These are phyloP conservation scores for Pisolithus thermaeus DNA, from an alignment of 1,284 basidiomycete genomes.

Conservation along the genomic window DNA sequence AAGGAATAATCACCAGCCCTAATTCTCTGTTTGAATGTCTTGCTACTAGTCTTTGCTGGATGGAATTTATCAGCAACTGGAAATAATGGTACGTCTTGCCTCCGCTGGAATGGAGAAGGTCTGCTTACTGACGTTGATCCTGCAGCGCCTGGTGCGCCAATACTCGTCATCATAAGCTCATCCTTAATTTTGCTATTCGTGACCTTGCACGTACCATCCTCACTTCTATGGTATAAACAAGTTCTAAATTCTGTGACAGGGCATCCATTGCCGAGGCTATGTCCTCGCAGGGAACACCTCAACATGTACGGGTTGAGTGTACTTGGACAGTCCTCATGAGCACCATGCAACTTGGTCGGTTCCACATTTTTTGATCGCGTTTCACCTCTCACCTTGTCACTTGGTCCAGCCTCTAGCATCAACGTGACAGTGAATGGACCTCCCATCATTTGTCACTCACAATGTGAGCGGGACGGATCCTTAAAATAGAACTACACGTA, in stretches of 20 bases:
- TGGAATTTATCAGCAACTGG: slow-evolving; percentile 47
- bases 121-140: background rate
- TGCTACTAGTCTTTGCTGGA: slow-evolving; percentile 48
- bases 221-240: background rate
- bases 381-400: slow-evolving; percentile 1
- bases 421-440: slow-evolving; percentile 38
- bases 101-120: background rate
- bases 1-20: slow-evolving; percentile 35
- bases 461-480: slow-evolving; percentile 27
- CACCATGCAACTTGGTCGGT: slow-evolving; percentile 44
- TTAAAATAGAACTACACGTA: background rate
- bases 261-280: slow-evolving; percentile 34
- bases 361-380: background rate
- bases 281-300: slow-evolving; percentile 31
- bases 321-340: slow-evolving; percentile 46
- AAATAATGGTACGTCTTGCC: slow-evolving; percentile 34
- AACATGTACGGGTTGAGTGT: slow-evolving; percentile 46
- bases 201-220: slow-evolving; percentile 36
- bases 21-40: slow-evolving; percentile 44
- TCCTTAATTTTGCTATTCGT: slow-evolving; percentile 39
- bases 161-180: slow-evolving; percentile 50
- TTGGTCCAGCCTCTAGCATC: slow-evolving; percentile 40
- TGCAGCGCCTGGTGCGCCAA: slow-evolving; percentile 42
- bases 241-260: slow-evolving; percentile 7
- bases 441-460: slow-evolving; percentile 31